These are phyloP conservation scores for Scalesia atractyloides DNA, from an alignment of 129 eudicot genomes.

Conservation along the genomic window DNA sequence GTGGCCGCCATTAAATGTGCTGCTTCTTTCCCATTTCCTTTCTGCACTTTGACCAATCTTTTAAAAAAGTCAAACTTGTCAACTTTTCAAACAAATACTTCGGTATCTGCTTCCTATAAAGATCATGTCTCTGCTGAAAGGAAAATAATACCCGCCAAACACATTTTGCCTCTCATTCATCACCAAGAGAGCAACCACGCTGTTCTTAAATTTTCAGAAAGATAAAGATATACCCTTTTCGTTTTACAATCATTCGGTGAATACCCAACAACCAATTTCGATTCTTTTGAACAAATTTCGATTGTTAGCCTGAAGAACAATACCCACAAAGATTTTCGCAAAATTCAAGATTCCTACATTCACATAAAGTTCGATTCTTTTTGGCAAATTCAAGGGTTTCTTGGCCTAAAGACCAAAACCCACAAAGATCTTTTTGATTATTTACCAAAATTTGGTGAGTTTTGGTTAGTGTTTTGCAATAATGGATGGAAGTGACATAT, in stretches of 20 bases:
- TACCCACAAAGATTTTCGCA: not conserved
- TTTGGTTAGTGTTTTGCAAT: constrained; percentile 26
- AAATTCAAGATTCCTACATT: not conserved
- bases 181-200: not conserved
- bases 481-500: constrained; percentile 45
- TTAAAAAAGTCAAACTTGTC: not conserved
- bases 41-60: constrained; percentile 2
- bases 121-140: not conserved
- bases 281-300: too few species aligned
- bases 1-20: not conserved
- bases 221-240: too few species aligned
- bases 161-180: constrained; percentile 15
- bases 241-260: too few species aligned
- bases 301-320: not conserved
- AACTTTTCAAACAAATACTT: constrained; percentile 8
- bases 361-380: not conserved
- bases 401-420: constrained; percentile 20
- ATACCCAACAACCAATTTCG: too few species aligned
- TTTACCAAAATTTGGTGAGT: constrained; percentile 24
- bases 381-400: constrained; percentile 1
- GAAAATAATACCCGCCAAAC: not conserved
- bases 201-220: not conserved
- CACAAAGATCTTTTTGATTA: constrained; percentile 15
- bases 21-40: constrained; percentile 1
- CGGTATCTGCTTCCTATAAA: constrained; percentile 25